phyloP scores from a whole-genome alignment of 1,284 basidiomycete species.

The Microbotryum violaceum region DNA sequence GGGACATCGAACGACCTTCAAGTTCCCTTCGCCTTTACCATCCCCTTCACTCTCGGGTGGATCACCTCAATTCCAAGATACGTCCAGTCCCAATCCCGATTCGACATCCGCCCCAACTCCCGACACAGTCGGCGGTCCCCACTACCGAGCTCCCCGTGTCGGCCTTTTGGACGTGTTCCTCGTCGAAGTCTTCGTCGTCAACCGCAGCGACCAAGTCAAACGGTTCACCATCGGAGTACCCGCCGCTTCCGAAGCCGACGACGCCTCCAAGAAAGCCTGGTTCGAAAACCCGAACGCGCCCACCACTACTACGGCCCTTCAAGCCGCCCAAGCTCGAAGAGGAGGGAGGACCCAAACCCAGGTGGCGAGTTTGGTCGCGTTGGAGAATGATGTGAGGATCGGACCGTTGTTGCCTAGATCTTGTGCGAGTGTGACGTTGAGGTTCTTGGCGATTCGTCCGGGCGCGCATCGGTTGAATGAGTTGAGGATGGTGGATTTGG shows the following conservation, averaged over 20 bases:
- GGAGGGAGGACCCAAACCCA: neutral
- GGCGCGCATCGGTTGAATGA: slow-evolving; percentile 19
- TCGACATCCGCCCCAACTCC: neutral
- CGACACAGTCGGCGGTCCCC: neutral
- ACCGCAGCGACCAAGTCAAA: slow-evolving; percentile 13
- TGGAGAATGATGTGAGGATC: slow-evolving; percentile 29
- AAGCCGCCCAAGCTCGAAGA: neutral
- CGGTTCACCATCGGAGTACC: slow-evolving; percentile 20
- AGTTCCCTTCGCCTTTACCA: no score
- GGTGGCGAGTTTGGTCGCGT: slow-evolving; percentile 17
- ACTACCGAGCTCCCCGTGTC: slow-evolving; percentile 11
- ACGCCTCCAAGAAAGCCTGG: neutral
- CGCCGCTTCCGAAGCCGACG: neutral
- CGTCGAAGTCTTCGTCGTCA: slow-evolving; percentile 28
- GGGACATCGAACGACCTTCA: no score
- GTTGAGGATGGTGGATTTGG: slow-evolving; percentile 13
- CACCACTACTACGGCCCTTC: neutral
- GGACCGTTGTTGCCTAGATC: slow-evolving; percentile 25
- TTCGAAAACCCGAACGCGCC: neutral
- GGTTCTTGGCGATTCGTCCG: slow-evolving; percentile 24
- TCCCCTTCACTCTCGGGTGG: no score
- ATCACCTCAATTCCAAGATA: no score
- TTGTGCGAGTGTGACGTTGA: slow-evolving; percentile 20
- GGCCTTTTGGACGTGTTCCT: slow-evolving; percentile 31
- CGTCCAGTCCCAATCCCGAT: no score